These are phyloP conservation scores for Ustilago xerochloae DNA, from an alignment of 1,284 basidiomycete genomes.

Conservation along the genomic window DNA sequence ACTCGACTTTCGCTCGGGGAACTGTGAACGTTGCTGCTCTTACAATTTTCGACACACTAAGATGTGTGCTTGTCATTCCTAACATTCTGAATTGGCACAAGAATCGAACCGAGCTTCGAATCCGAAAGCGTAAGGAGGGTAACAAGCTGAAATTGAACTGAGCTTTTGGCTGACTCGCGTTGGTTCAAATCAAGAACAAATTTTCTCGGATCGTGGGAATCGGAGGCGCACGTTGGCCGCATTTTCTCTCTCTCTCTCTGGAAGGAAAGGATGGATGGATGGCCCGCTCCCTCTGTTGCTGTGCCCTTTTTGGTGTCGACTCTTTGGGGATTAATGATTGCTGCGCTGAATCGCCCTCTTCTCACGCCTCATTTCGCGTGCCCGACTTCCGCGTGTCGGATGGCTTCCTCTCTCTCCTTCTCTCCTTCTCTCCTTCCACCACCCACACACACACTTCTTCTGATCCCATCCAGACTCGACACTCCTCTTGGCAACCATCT, in stretches of 20 bases:
- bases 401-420: background rate
- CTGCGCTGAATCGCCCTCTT: too few relatives aligned
- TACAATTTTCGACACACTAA: too few relatives aligned
- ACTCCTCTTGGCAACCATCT: background rate
- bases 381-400: conserved; percentile 28
- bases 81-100: background rate
- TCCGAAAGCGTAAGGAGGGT: background rate
- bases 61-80: background rate
- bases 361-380: conserved; percentile 1
- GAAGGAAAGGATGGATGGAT: background rate
- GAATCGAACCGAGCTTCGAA: too few relatives aligned
- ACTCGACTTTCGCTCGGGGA: too few relatives aligned
- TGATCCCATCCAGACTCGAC: background rate
- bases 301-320: background rate
- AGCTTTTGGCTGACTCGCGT: background rate
- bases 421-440: conserved; percentile 3
- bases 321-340: too few relatives aligned
- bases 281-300: background rate
- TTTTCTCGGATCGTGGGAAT: conserved; percentile 41
- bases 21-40: too few relatives aligned
- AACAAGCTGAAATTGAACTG: background rate
- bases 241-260: conserved; percentile 1
- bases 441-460: too few relatives aligned
- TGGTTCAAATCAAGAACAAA: background rate
- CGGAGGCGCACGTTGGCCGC: conserved; percentile 19